Conservation (phyloP, 495 filamentous ascomycete genomes). For the Staphylotrichum tortipilum region DNA sequence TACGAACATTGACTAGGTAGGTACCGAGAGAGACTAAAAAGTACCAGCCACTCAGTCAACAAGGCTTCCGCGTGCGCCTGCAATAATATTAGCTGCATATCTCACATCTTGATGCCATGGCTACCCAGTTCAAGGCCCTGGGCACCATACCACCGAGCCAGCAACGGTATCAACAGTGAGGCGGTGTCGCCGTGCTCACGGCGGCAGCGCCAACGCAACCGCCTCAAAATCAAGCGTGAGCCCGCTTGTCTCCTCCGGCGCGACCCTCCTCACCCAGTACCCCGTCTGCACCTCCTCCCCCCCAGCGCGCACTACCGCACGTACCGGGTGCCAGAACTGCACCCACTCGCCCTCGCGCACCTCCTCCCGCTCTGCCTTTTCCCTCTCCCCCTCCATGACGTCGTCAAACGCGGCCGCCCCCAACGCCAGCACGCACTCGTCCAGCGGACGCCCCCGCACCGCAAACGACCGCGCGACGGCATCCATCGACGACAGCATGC, state of each 20-base stretch:
- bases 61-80: no score
- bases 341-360: neutral
- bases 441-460: neutral
- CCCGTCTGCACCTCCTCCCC: neutral
- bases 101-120: no score
- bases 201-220: no score
- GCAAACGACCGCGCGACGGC: neutral
- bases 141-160: no score
- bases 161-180: no score
- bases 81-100: no score
- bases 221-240: no score
- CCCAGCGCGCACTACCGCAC: neutral
- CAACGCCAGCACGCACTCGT: slow-evolving; percentile 1
- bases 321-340: slow-evolving; percentile 3
- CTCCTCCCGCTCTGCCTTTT: neutral
- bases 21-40: no score
- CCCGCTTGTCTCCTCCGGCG: neutral
- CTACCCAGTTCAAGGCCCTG: no score
- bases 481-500: slow-evolving; percentile 5
- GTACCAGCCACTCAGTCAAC: no score
- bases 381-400: neutral
- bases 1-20: no score
- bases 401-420: neutral
- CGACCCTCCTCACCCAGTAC: slow-evolving; percentile 4
- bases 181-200: no score